These are phyloP conservation scores for Rhododendron henanense DNA, from an alignment of 148 eudicot genomes.

Conservation along the genomic window DNA sequence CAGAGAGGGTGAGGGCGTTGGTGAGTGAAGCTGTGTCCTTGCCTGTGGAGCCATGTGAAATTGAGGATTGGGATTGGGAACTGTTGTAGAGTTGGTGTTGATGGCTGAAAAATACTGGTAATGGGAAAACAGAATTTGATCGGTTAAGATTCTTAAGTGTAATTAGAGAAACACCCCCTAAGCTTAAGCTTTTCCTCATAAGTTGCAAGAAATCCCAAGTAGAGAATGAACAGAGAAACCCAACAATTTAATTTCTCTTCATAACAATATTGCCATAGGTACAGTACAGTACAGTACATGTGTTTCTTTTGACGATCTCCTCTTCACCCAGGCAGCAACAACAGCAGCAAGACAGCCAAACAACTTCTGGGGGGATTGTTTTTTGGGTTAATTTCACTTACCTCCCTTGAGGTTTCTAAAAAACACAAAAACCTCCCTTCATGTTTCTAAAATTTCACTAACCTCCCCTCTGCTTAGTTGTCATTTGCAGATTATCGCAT, in stretches of 20 bases:
- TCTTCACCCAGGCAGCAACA: too few relatives aligned
- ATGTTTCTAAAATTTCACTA: too few relatives aligned
- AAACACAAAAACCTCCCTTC: too few relatives aligned
- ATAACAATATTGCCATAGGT: too few relatives aligned
- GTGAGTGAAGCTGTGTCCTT: conserved; percentile 5
- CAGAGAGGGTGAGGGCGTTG: conserved; percentile 3
- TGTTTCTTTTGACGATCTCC: too few relatives aligned
- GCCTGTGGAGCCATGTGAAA: background rate
- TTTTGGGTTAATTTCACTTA: too few relatives aligned
- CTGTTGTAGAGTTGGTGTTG: background rate
- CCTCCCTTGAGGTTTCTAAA: too few relatives aligned
- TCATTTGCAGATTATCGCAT: too few relatives aligned
- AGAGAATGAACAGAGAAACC: background rate
- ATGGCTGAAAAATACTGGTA: background rate
- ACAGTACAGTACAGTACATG: too few relatives aligned
- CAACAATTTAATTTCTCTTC: background rate
- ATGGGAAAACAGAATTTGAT: background rate
- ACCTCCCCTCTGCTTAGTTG: too few relatives aligned
- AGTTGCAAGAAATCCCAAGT: background rate
- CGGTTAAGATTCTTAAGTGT: background rate
- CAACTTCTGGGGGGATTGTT: too few relatives aligned
- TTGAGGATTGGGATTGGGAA: background rate
- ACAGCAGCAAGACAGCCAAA: too few relatives aligned
- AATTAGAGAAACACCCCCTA: background rate
- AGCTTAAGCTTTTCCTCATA: background rate